Evolutionary conservation across 768 basidiomycete genomes (phyloP).

Genomic region (Baorangia bicolor): DNA sequence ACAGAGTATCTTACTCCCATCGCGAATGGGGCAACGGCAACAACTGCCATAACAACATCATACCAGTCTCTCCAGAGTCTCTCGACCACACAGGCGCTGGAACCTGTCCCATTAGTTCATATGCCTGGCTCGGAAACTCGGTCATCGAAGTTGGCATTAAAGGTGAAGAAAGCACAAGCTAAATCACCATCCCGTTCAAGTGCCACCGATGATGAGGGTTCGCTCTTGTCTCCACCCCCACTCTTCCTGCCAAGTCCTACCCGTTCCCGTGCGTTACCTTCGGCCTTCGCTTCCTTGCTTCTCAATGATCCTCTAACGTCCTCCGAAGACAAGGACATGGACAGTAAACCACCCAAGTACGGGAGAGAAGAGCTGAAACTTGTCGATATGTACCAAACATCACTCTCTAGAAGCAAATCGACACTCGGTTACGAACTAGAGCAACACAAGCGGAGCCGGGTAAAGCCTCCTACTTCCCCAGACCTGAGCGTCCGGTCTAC

Average conservation of each 20-base stretch:
- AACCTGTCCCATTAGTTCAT: conserved; percentile 22
- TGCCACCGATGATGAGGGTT: conserved; percentile 40
- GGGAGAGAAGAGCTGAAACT: conserved; percentile 33
- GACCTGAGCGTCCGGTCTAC: conserved; percentile 35
- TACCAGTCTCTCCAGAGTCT: conserved; percentile 72
- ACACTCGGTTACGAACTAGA: conserved; percentile 21
- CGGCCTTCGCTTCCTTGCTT: conserved; percentile 73
- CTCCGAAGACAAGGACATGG: conserved; percentile 38
- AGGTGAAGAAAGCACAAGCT: conserved; percentile 59
- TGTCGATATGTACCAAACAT: conserved; percentile 29
- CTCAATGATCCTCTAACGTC: conserved; percentile 49
- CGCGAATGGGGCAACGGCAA: conserved; percentile 80
- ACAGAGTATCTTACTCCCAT: conserved; percentile 78
- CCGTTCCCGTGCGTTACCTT: conserved; percentile 71
- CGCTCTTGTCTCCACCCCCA: conserved; percentile 41
- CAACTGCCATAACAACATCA: conserved; percentile 80
- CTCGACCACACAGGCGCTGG: conserved; percentile 34
- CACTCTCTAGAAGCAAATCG: conserved; percentile 30
- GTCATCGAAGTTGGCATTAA: conserved; percentile 75
- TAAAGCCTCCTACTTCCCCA: conserved; percentile 29
- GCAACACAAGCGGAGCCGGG: conserved; percentile 8
- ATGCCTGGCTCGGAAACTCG: conserved; percentile 40
- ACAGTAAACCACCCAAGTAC: conserved; percentile 27
- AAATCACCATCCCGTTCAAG: conserved; percentile 37
- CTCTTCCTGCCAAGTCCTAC: conserved; percentile 56